phyloP scores from a whole-genome alignment of 176 grass and related monocot genomes.

The Dactylis glomerata region DNA sequence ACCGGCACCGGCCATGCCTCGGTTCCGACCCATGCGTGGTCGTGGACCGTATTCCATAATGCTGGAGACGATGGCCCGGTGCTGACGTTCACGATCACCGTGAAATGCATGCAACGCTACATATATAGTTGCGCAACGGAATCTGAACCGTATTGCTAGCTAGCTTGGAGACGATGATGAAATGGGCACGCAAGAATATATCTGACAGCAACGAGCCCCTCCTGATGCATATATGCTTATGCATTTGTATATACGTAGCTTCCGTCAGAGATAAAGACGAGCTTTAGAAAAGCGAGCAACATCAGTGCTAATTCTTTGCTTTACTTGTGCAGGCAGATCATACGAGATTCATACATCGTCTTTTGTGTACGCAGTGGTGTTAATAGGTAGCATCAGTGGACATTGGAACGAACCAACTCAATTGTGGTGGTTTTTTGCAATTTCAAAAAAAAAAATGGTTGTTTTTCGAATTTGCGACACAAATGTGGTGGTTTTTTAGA shows the following conservation, averaged over 20 bases:
- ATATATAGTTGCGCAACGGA: neutral
- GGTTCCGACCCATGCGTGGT: neutral
- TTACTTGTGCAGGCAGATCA: conserved; percentile 27
- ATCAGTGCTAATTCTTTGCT: conserved; percentile 34
- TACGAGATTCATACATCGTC: neutral
- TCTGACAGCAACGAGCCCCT: neutral
- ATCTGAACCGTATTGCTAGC: neutral
- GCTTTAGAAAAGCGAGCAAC: neutral
- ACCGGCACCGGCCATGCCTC: neutral
- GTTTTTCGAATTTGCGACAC: too few species aligned
- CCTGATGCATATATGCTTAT: neutral
- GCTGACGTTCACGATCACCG: neutral
- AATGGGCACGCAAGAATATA: conserved; percentile 32
- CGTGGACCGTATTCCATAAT: neutral
- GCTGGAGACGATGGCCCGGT: neutral
- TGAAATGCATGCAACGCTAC: neutral
- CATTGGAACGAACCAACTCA: too few species aligned
- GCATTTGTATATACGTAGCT: conserved; percentile 5
- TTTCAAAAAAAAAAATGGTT: too few species aligned
- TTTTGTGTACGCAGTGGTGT: neutral
- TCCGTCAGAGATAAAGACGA: conserved; percentile 8
- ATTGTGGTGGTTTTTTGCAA: too few species aligned
- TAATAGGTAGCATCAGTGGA: too few species aligned
- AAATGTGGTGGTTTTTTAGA: too few species aligned
- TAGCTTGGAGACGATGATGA: neutral